These are phyloP conservation scores for Wickerhamomyces bovis DNA, from an alignment of 805 yeast genomes.

Conservation along the genomic window DNA sequence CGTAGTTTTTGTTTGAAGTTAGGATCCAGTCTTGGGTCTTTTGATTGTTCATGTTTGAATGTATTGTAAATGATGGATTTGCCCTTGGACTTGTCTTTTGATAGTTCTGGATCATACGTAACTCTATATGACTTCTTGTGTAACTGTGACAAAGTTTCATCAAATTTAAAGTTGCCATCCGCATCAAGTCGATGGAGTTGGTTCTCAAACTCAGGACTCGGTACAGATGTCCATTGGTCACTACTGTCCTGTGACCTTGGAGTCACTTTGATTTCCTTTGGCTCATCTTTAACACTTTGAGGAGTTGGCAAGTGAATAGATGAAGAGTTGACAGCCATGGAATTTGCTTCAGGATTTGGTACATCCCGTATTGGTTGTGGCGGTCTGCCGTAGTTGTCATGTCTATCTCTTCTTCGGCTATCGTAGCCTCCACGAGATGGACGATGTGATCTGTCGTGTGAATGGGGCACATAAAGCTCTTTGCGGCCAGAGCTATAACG, in stretches of 20 bases:
- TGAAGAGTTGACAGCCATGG: not conserved
- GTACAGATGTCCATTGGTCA: not conserved
- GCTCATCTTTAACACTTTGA: not conserved
- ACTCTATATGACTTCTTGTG: constrained; percentile 32
- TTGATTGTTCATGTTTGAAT: constrained; percentile 3
- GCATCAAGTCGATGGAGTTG: constrained; percentile 5
- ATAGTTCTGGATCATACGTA: constrained; percentile 45
- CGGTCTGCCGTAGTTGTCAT: not conserved
- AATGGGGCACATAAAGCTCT: not conserved
- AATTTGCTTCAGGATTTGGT: not conserved
- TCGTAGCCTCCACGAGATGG: not conserved
- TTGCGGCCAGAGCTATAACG: constrained; percentile 1
- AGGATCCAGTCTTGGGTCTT: constrained; percentile 38
- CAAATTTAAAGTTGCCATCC: constrained; percentile 7
- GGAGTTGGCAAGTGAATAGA: not conserved
- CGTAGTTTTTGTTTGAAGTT: not conserved
- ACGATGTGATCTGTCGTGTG: not conserved
- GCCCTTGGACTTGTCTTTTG: constrained; percentile 37
- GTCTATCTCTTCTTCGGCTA: not conserved
- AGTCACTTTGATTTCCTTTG: not conserved
- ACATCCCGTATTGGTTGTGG: not conserved
- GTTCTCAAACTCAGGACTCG: not conserved
- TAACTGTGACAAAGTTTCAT: constrained; percentile 4
- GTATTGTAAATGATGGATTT: constrained; percentile 30
- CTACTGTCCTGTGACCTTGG: not conserved